Percentiles rank a stretch among this genome's conserved stretches.
Conservation (phyloP, 108 stramenopile species). For the Nitzschia inconspicua region DNA sequence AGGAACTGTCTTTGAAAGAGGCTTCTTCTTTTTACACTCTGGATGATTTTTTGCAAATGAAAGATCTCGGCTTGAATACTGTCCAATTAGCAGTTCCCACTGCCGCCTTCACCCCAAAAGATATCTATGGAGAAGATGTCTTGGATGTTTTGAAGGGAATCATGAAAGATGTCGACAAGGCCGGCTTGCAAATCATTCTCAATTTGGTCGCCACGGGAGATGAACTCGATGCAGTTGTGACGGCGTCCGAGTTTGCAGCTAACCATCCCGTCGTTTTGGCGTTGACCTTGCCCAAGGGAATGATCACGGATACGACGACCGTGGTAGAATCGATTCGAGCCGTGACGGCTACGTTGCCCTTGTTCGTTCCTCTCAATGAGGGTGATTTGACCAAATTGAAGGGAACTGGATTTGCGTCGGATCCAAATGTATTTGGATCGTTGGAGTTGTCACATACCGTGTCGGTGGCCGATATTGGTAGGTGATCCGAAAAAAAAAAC, state of each 20-base stretch:
- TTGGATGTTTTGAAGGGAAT: conserved; percentile 1
- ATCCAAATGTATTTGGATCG: conserved; percentile 40
- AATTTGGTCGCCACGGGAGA: conserved; percentile 28
- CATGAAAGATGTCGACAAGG: conserved; percentile 24
- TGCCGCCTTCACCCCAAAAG: conserved; percentile 20
- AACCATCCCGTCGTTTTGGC: conserved; percentile 29
- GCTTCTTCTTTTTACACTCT: background rate
- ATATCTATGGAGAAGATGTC: background rate
- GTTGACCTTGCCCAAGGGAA: conserved; percentile 39
- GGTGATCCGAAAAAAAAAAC: too few relatives aligned
- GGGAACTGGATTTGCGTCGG: conserved; percentile 8
- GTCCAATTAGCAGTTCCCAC: conserved; percentile 30
- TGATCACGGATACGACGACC: background rate
- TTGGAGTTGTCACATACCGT: conserved; percentile 37
- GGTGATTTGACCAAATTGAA: conserved; percentile 24
- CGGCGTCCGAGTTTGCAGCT: conserved; percentile 45
- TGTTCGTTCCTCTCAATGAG: conserved; percentile 50
- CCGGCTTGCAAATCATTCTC: conserved; percentile 40
- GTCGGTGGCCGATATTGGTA: conserved; percentile 56
- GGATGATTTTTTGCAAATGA: background rate
- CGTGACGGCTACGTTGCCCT: conserved; percentile 6
- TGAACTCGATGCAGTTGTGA: conserved; percentile 28
- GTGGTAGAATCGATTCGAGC: conserved; percentile 18
- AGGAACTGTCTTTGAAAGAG: conserved; percentile 38
- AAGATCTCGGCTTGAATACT: background rate